phyloP scores from a whole-genome alignment of 1,139 yeast genomes.

The Yamadazyma sp. region DNA sequence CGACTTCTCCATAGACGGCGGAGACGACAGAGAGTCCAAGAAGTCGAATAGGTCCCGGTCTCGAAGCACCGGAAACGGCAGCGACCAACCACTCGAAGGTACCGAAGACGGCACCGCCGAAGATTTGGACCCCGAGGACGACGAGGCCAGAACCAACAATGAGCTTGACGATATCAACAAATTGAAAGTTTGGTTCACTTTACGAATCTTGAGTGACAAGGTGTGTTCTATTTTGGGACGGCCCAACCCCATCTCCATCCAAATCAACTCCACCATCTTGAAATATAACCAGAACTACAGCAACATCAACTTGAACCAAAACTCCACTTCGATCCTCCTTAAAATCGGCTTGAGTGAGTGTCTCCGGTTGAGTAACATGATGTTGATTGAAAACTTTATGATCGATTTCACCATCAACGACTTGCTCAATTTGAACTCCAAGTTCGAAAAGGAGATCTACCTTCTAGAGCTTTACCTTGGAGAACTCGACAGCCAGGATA shows the following conservation, averaged over 20 bases:
- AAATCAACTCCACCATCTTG: constrained; percentile 41
- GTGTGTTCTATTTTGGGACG: constrained; percentile 54
- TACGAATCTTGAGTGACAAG: constrained; percentile 48
- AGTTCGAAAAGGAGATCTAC: constrained; percentile 42
- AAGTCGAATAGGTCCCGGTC: not conserved
- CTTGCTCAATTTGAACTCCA: constrained; percentile 37
- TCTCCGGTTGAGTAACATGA: constrained; percentile 47
- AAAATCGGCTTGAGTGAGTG: constrained; percentile 53
- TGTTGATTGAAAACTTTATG: constrained; percentile 55
- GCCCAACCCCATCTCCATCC: constrained; percentile 56
- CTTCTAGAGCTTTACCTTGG: constrained; percentile 23
- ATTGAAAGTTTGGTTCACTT: constrained; percentile 51
- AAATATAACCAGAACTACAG: constrained; percentile 21
- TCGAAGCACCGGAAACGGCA: not conserved
- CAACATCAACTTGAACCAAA: constrained; percentile 23
- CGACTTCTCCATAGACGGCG: constrained; percentile 10
- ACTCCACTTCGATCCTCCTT: constrained; percentile 29
- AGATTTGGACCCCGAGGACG: constrained; percentile 1
- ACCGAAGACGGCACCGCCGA: not conserved
- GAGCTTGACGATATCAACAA: constrained; percentile 33
- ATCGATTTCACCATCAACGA: constrained; percentile 42
- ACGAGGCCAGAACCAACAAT: constrained; percentile 17
- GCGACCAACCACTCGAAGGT: not conserved
- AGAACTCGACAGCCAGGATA: constrained; percentile 14
- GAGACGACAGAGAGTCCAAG: constrained; percentile 2